Evolutionary conservation across 2,329 filamentous ascomycete genomes (phyloP).

Genomic region (Penicillium sp.): DNA sequence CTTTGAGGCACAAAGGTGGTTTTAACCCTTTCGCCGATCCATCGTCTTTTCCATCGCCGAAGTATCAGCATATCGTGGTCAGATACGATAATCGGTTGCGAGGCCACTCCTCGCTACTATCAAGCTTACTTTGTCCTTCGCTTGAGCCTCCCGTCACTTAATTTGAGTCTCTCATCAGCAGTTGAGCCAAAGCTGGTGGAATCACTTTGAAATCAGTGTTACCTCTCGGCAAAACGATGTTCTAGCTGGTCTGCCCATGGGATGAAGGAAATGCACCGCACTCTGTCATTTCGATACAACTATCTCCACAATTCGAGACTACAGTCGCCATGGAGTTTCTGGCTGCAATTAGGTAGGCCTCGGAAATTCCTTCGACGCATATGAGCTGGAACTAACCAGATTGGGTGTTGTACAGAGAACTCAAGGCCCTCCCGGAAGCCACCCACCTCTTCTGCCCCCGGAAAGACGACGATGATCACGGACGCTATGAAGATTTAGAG

Average conservation of each 20-base stretch:
- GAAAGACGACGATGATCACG: conserved; percentile 59
- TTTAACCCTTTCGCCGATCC: not conserved
- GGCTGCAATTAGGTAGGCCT: conserved; percentile 41
- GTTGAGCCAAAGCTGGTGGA: not conserved
- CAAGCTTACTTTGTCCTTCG: not conserved
- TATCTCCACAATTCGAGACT: conserved; percentile 9
- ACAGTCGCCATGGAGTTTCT: conserved; percentile 41
- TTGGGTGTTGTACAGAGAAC: conserved; percentile 32
- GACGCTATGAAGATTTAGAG: conserved; percentile 60
- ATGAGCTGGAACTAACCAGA: conserved; percentile 10
- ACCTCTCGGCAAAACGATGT: conserved; percentile 1
- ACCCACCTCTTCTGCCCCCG: conserved; percentile 69
- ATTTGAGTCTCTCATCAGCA: not conserved
- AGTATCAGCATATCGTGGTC: not conserved
- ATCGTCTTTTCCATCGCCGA: not conserved
- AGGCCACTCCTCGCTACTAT: not conserved
- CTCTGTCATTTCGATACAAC: conserved; percentile 7
- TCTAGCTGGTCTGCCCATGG: not conserved
- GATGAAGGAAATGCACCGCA: conserved; percentile 21
- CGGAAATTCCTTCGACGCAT: not conserved
- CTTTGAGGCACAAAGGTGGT: not conserved
- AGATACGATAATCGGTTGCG: not conserved
- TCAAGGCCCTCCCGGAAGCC: conserved; percentile 45
- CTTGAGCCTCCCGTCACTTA: not conserved
- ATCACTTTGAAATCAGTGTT: not conserved